phyloP scores from a whole-genome alignment of 768 basidiomycete genomes.

The Clathrus columnatus region DNA sequence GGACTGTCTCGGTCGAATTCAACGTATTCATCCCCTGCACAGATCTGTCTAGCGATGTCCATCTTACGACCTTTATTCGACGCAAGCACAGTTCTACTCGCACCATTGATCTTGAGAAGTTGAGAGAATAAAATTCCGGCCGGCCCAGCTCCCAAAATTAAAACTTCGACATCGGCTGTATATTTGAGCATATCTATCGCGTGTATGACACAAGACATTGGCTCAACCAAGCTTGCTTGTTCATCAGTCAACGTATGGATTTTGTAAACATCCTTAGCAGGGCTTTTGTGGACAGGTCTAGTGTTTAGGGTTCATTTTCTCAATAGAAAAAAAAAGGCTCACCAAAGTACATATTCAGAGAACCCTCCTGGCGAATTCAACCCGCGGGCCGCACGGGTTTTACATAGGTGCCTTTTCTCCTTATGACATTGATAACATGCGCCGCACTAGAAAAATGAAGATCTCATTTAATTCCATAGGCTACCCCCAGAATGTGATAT shows the following conservation, averaged over 20 bases:
- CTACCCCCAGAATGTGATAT: too few species aligned
- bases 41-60: conserved; percentile 71
- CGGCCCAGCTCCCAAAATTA: conserved; percentile 54
- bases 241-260: background rate
- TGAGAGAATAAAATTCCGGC: conserved; percentile 86
- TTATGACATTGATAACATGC: background rate
- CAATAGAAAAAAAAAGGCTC: background rate
- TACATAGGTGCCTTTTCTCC: background rate
- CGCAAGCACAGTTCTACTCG: conserved; percentile 70
- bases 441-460: background rate
- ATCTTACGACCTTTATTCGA: conserved; percentile 89
- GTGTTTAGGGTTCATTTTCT: background rate
- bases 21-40: conserved; percentile 78
- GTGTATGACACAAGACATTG: background rate
- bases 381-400: background rate
- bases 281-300: background rate
- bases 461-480: background rate
- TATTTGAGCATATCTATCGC: background rate
- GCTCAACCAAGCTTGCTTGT: background rate
- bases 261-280: background rate
- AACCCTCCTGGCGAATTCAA: background rate
- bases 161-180: background rate
- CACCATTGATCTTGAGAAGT: conserved; percentile 80
- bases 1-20: conserved; percentile 55
- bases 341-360: background rate